phyloP scores from a whole-genome alignment of 2,329 filamentous ascomycete species.

The Penicillium sclerotiorum region DNA sequence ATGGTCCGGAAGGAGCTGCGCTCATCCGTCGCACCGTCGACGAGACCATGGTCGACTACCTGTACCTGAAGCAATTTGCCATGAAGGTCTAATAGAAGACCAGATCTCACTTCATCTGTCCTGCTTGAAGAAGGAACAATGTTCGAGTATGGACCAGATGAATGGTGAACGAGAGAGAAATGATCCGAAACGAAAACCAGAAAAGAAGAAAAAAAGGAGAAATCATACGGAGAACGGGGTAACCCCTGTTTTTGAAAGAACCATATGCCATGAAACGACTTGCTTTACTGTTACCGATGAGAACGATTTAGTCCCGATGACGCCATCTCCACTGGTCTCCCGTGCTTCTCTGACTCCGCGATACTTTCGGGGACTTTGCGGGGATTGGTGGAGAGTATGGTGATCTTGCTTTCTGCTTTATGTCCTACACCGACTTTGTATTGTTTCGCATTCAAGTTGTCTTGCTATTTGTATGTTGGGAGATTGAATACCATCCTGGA shows the following conservation, averaged over 20 bases:
- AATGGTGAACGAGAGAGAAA: too few species aligned
- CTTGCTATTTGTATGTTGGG: conserved; percentile 12
- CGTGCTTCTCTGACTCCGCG: background rate
- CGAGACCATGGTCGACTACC: conserved; percentile 61
- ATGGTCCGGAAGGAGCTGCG: conserved; percentile 60
- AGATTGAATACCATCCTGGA: conserved; percentile 5
- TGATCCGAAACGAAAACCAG: background rate
- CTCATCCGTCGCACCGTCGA: conserved; percentile 63
- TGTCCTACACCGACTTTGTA: conserved; percentile 15
- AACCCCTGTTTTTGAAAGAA: background rate
- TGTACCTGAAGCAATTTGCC: conserved; percentile 67
- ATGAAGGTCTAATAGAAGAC: conserved; percentile 48
- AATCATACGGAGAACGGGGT: background rate
- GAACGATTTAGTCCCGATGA: conserved; percentile 31
- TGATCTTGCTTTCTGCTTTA: conserved; percentile 14
- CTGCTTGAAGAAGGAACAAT: too few species aligned
- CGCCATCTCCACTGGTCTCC: conserved; percentile 24
- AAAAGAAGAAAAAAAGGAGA: background rate
- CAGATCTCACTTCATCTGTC: too few species aligned
- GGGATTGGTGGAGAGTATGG: conserved; percentile 18
- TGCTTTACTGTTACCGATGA: conserved; percentile 19
- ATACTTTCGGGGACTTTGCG: background rate
- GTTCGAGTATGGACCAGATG: too few species aligned
- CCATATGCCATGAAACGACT: too few species aligned
- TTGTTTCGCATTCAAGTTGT: background rate